Percentiles rank a stretch among this genome's conserved stretches.
These are phyloP conservation scores for Delonix regia DNA, from an alignment of 306 rosid genomes.

Conservation along the genomic window DNA sequence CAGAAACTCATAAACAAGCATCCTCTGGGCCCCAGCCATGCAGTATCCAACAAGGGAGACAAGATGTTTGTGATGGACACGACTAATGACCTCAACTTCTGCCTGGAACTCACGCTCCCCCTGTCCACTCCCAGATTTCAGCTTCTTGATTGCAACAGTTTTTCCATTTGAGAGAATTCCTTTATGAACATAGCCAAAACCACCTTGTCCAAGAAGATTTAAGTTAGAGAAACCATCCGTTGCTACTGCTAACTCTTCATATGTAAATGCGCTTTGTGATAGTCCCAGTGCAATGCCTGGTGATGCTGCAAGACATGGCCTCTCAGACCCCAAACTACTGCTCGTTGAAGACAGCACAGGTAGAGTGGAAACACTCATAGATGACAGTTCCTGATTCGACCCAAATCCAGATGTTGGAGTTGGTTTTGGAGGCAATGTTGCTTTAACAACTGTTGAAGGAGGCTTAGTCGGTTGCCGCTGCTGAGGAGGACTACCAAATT, in stretches of 20 bases:
- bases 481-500: constrained; percentile 39
- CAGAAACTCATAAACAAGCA: constrained; percentile 72
- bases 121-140: constrained; percentile 62
- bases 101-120: constrained; percentile 77
- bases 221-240: constrained; percentile 53
- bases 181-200: constrained; percentile 70
- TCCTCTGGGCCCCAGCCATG: constrained; percentile 49
- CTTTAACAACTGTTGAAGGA: constrained; percentile 32
- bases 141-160: constrained; percentile 65
- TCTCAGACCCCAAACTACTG: constrained; percentile 46
- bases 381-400: constrained; percentile 1
- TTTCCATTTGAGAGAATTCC: constrained; percentile 70
- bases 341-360: constrained; percentile 19
- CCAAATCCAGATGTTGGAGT: constrained; percentile 24
- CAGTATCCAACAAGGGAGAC: constrained; percentile 70
- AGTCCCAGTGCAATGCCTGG: constrained; percentile 40
- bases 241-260: constrained; percentile 56
- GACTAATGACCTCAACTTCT: constrained; percentile 69
- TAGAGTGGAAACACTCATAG: constrained; percentile 10
- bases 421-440: constrained; percentile 16
- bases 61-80: constrained; percentile 71
- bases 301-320: constrained; percentile 31
- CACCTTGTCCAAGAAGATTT: constrained; percentile 74
- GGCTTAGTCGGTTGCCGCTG: constrained; percentile 29
- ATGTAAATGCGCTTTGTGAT: constrained; percentile 54